phyloP scores from a whole-genome alignment of 192 early-diverging fungal genomes.

The Jimgerdemannia lactiflua region DNA sequence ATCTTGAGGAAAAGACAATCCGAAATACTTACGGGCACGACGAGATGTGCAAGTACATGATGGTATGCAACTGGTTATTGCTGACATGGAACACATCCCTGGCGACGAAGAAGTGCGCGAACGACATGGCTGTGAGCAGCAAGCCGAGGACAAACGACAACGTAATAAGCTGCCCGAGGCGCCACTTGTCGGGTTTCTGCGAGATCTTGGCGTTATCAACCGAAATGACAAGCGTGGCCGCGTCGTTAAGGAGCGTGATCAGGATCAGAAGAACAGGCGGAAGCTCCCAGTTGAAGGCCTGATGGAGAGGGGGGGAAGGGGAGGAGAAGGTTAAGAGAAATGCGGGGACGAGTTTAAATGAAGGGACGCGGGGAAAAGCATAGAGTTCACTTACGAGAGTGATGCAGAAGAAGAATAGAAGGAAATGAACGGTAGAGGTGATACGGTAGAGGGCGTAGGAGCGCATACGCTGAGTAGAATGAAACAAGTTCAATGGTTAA shows the following conservation, averaged over 20 bases:
- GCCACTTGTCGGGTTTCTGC: slow-evolving; percentile 86
- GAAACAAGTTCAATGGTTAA: no score
- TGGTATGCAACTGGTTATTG: slow-evolving; percentile 60
- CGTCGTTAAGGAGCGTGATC: slow-evolving; percentile 84
- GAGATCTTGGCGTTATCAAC: slow-evolving; percentile 89
- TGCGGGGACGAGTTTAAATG: no score
- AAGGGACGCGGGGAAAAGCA: no score
- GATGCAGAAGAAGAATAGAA: slow-evolving; percentile 90
- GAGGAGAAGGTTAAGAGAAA: no score
- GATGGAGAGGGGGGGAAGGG: no score
- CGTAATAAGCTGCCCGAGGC: slow-evolving; percentile 80
- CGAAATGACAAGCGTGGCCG: slow-evolving; percentile 83
- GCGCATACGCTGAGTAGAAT: slow-evolving; percentile 73
- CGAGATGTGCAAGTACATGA: slow-evolving; percentile 88
- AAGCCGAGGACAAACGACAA: slow-evolving; percentile 73
- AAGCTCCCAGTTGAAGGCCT: slow-evolving; percentile 73
- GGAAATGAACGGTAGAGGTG: slow-evolving; percentile 87
- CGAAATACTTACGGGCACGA: slow-evolving; percentile 35
- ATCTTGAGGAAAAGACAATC: no score
- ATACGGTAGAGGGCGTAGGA: slow-evolving; percentile 88
- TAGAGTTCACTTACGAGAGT: slow-evolving; percentile 33
- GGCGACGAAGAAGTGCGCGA: slow-evolving; percentile 76
- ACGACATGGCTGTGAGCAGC: slow-evolving; percentile 71
- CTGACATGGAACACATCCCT: slow-evolving; percentile 54
- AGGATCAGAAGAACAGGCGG: slow-evolving; percentile 73